phyloP scores from a whole-genome alignment of 106 monocot species.

The Amphibolis antarctica region DNA sequence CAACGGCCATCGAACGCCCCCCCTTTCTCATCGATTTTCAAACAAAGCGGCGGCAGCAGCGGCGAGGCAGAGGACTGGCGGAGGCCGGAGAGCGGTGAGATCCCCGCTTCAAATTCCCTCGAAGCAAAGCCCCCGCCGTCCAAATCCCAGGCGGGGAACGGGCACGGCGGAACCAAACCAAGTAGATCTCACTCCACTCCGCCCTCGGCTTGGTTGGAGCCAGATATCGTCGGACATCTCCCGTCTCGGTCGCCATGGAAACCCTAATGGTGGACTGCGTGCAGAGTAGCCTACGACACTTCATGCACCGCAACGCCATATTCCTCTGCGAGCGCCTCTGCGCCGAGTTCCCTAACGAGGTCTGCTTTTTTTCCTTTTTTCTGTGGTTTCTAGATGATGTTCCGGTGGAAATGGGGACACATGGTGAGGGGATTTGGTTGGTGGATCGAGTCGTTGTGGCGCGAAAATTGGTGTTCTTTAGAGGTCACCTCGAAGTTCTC shows the following conservation, averaged over 20 bases:
- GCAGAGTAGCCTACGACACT: slow-evolving; percentile 67
- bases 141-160: background rate
- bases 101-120: background rate
- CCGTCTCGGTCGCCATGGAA: slow-evolving; percentile 42
- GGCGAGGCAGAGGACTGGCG: too few relatives aligned
- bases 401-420: background rate
- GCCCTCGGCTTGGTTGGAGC: background rate
- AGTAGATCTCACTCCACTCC: background rate
- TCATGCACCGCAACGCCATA: slow-evolving; percentile 85
- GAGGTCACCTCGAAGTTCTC: too few relatives aligned
- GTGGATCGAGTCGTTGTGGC: too few relatives aligned
- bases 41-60: background rate
- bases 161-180: too few relatives aligned
- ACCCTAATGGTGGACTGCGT: slow-evolving; percentile 84
- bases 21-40: background rate
- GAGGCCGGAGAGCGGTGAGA: background rate
- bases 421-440: too few relatives aligned
- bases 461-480: too few relatives aligned
- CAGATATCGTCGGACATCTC: background rate
- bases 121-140: background rate
- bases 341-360: slow-evolving; percentile 92
- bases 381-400: background rate
- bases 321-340: slow-evolving; percentile 98
- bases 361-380: background rate
- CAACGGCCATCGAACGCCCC: background rate